Evolutionary conservation across 192 early-diverging fungal species (phyloP), one percentile per base, ranked within the genome.

Genomic region (Rhizophagus prolifer): DNA sequence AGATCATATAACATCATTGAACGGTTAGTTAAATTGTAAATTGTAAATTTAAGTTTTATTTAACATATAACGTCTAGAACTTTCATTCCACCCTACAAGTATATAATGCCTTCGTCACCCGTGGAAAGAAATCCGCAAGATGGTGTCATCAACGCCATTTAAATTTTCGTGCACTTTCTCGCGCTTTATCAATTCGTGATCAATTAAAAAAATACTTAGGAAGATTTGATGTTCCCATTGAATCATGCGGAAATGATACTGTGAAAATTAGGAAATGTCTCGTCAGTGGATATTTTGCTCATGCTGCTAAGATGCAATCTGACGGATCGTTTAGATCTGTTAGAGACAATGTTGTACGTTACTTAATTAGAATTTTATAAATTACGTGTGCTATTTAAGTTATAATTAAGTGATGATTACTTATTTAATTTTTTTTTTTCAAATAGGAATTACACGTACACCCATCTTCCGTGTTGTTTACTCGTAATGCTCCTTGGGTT

Each of bases 391-490:
- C 2, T 44, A 44, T 44, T 12, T 12, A 12, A 44, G 12, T 9
- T 34, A 34, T 34, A 34, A 41, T 41, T 1, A 9, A 0, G 38
- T 8, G 38, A 34, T 16, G 34, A 16, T 38, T 62, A 19, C 25
- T 67, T 1, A 10, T 31, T 34, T 50, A 44, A 1, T 63, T 73
- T 23, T 25, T n/a, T 25, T 14, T 36, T 25, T 28, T 46, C 30
- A 26, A 6, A 12, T 26, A 83, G 75, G 50, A 66, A 74, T 34
- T 85, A 80, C 81, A 94, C 81, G 93, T 96, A 69, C 96, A 99
- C 80, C 98, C 97, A 23, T 91, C 91, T 0, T 97, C 95, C 30
- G 93, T 97, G 31, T 81, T 99, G 65, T 99, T 98, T 82, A 94
- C 92, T 79, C 84, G 91, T 71, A 84, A 91, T 54, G 94, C 96